These are phyloP conservation scores for Phoenix dactylifera DNA, from an alignment of 176 grass and related monocot species.

Conservation along the genomic window DNA sequence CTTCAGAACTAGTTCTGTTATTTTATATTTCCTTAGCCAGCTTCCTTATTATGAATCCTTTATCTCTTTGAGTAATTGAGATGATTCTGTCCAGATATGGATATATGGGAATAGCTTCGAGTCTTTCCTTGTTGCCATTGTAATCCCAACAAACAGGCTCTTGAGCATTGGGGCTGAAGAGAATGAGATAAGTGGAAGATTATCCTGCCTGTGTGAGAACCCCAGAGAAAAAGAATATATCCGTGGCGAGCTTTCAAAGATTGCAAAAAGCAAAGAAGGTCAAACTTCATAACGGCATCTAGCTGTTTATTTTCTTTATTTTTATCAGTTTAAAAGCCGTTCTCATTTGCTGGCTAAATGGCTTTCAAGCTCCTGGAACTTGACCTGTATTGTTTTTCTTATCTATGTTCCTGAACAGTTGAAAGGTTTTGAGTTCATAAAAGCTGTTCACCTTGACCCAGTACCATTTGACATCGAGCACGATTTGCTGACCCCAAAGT, in stretches of 20 bases:
- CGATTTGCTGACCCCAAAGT: conserved; percentile 77
- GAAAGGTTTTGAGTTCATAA: conserved; percentile 83
- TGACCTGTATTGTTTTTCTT: not conserved
- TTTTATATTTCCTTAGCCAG: too few species aligned
- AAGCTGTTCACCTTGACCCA: conserved; percentile 58
- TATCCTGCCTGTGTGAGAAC: conserved; percentile 56
- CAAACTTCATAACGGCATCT: conserved; percentile 2
- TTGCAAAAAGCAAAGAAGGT: conserved; percentile 79
- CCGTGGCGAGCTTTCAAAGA: conserved; percentile 47
- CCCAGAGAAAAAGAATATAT: conserved; percentile 62
- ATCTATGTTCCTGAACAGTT: conserved; percentile 44
- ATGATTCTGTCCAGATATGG: conserved; percentile 48
- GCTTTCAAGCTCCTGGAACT: not conserved
- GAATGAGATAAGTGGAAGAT: conserved; percentile 46
- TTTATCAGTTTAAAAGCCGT: not conserved
- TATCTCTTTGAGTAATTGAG: too few species aligned
- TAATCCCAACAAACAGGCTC: conserved; percentile 61
- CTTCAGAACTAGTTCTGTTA: too few species aligned
- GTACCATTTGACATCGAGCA: conserved; percentile 65
- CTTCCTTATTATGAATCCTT: too few species aligned
- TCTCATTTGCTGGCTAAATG: not conserved
- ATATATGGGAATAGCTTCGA: conserved; percentile 81
- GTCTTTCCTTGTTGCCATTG: conserved; percentile 7
- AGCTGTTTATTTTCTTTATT: conserved; percentile 1
- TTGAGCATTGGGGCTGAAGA: conserved; percentile 59